A percentile compares a stretch with the other conserved stretches of the same genome.
Conservation (phyloP, 2,329 filamentous ascomycete species). For the Colletotrichum sp. region DNA sequence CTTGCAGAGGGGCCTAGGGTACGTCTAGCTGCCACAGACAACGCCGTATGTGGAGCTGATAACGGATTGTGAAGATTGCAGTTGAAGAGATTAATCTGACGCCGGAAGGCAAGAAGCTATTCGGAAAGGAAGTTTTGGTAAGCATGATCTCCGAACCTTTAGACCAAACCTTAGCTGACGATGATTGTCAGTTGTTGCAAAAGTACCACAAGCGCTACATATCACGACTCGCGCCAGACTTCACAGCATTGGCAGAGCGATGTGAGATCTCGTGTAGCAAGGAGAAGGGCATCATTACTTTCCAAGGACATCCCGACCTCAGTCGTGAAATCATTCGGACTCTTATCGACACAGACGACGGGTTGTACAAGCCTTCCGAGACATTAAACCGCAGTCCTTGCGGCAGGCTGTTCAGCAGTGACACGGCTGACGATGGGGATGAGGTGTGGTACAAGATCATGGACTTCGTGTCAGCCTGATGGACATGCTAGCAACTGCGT, state of each 20-base stretch:
- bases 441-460: not conserved
- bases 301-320: not conserved
- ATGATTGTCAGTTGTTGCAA: not conserved
- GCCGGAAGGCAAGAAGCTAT: not conserved
- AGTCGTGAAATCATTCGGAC: not conserved
- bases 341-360: not conserved
- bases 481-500: not conserved
- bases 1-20: not conserved
- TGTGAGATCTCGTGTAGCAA: not conserved
- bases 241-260: not conserved
- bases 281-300: not conserved
- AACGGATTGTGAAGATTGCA: not conserved
- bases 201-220: not conserved
- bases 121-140: not conserved
- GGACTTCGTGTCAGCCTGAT: not conserved
- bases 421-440: not conserved
- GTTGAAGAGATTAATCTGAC: not conserved
- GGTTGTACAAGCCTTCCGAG: not conserved
- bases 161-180: not conserved
- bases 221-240: accelerated
- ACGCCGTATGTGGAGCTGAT: not conserved
- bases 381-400: not conserved
- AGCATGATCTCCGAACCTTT: not conserved
- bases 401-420: not conserved
- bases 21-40: not conserved